Evolutionary conservation across 352 stramenopile species (phyloP).

Genomic region (Pythium coloratum): DNA sequence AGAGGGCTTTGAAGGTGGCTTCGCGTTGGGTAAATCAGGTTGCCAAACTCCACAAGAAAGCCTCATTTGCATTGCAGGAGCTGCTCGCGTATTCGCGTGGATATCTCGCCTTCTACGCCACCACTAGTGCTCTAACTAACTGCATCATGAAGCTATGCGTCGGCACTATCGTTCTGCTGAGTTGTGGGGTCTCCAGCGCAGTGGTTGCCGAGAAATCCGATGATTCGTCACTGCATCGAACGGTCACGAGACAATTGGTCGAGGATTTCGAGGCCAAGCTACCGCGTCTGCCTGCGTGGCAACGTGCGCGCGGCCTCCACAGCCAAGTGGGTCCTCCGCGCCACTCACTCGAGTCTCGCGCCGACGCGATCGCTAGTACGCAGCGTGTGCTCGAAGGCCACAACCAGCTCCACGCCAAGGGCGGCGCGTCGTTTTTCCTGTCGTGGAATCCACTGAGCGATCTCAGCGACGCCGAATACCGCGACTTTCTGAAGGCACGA

Average conservation of each 20-base stretch:
- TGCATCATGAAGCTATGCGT: slow-evolving; percentile 16
- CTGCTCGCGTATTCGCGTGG: not conserved
- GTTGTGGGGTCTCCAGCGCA: slow-evolving; percentile 7
- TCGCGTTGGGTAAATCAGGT: slow-evolving; percentile 21
- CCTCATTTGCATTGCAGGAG: not conserved
- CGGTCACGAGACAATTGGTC: slow-evolving; percentile 12
- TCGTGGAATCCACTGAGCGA: slow-evolving; percentile 69
- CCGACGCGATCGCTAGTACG: slow-evolving; percentile 44
- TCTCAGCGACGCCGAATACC: slow-evolving; percentile 67
- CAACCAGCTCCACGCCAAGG: slow-evolving; percentile 46
- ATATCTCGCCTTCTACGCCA: not conserved
- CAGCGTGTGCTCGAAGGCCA: slow-evolving; percentile 39
- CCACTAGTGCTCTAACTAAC: not conserved
- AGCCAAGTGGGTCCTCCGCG: slow-evolving; percentile 43
- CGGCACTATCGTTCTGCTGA: slow-evolving; percentile 13
- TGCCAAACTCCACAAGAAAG: not conserved
- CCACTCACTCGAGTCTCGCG: slow-evolving; percentile 40
- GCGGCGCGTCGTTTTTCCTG: slow-evolving; percentile 50
- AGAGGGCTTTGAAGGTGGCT: slow-evolving; percentile 16
- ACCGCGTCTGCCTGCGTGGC: slow-evolving; percentile 22
- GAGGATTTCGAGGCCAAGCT: slow-evolving; percentile 28
- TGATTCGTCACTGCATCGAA: not conserved
- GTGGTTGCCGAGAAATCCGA: slow-evolving; percentile 11
- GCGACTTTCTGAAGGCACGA: slow-evolving; percentile 49
- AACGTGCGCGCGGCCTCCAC: slow-evolving; percentile 21